Conservation (phyloP, 805 yeast genomes). For the Hanseniaspora vineae region DNA sequence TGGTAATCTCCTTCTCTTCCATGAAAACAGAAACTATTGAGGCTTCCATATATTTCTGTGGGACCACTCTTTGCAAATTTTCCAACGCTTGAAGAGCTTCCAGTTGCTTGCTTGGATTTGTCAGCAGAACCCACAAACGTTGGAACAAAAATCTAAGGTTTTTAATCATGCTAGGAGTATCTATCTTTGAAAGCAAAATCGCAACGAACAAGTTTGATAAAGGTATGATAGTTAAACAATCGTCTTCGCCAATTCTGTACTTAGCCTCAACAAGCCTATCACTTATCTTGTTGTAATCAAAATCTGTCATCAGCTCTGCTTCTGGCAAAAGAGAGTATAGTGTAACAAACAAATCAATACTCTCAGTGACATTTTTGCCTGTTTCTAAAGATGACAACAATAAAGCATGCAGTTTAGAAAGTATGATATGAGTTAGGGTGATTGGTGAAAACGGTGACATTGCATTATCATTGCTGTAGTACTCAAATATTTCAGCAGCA, state of each 20-base stretch:
- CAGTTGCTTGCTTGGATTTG: conserved; percentile 43
- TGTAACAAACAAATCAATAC: not conserved
- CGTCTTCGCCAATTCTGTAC: not conserved
- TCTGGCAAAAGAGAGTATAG: not conserved
- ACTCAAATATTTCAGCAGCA: no score
- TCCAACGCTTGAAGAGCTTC: conserved; percentile 59
- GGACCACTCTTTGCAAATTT: conserved; percentile 41
- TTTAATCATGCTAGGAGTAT: conserved; percentile 14
- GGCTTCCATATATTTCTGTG: conserved; percentile 54
- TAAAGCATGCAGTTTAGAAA: not conserved
- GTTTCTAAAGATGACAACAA: not conserved
- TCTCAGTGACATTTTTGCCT: not conserved
- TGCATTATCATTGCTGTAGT: no score
- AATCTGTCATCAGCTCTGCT: not conserved
- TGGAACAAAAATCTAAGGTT: conserved; percentile 20
- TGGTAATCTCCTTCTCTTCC: conserved; percentile 23
- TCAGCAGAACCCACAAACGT: conserved; percentile 43
- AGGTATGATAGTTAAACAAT: not conserved
- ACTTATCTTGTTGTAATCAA: conserved; percentile 1
- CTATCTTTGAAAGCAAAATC: conserved; percentile 9
- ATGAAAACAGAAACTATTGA: conserved; percentile 48
- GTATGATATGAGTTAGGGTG: not conserved
- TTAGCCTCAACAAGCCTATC: not conserved
- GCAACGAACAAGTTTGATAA: conserved; percentile 6
- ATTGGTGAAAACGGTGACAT: no score